A percentile compares a stretch with the other conserved stretches of the same genome.
Evolutionary conservation across 2,329 filamentous ascomycete species (phyloP).

Genomic region (Penicillium sumatraense): DNA sequence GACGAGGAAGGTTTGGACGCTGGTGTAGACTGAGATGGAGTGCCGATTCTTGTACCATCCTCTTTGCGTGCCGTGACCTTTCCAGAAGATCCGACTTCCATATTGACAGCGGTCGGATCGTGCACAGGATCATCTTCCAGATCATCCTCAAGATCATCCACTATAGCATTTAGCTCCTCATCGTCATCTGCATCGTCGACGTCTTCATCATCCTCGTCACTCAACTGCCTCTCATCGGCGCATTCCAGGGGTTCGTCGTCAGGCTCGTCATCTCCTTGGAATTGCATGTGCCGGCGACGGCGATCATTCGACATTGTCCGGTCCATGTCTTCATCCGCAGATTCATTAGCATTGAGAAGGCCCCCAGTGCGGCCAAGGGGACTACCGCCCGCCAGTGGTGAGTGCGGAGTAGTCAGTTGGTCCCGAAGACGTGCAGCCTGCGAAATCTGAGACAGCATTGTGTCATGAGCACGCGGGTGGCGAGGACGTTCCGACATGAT

Average conservation of each 20-base stretch:
- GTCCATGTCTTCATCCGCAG: constrained; percentile 43
- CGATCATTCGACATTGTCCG: constrained; percentile 58
- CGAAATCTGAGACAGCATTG: constrained; percentile 73
- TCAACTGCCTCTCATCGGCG: constrained; percentile 85
- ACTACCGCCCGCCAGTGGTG: constrained; percentile 25
- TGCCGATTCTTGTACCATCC: constrained; percentile 84
- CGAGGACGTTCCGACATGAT: constrained; percentile 76
- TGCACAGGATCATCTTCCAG: constrained; percentile 74
- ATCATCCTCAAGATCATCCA: constrained; percentile 88
- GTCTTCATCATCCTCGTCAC: constrained; percentile 68
- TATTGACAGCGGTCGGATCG: constrained; percentile 84
- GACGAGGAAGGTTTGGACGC: constrained; percentile 49
- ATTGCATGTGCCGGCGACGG: constrained; percentile 65
- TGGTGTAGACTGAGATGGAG: constrained; percentile 68
- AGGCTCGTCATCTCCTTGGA: constrained; percentile 62
- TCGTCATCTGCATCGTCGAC: constrained; percentile 60
- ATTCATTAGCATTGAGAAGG: constrained; percentile 43
- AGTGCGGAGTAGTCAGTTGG: constrained; percentile 38
- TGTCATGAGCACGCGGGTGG: constrained; percentile 61
- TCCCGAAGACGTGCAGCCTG: constrained; percentile 69
- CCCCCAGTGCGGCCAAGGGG: constrained; percentile 18
- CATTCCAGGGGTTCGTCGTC: constrained; percentile 80
- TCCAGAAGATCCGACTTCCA: constrained; percentile 84
- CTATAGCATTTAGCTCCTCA: constrained; percentile 77
- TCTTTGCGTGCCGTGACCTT: constrained; percentile 91